Evolutionary conservation across 2,329 filamentous ascomycete species (phyloP).

Genomic region (Fusarium miscanthi): DNA sequence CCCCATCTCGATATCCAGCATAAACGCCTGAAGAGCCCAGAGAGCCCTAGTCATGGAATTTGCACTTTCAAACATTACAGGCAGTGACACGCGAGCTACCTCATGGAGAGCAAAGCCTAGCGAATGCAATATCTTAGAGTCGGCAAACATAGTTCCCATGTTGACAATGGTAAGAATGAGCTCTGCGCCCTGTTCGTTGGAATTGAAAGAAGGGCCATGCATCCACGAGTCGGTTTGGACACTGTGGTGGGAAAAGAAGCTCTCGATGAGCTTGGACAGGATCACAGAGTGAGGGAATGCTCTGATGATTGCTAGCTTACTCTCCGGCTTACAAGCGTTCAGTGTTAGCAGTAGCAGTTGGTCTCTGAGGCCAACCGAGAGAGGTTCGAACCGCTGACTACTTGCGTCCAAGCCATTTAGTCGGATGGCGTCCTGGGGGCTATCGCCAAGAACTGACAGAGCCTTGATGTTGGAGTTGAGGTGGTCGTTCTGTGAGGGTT

Average conservation of each 20-base stretch:
- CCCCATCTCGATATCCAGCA: not conserved
- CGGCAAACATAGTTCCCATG: not conserved
- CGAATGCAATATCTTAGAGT: not conserved
- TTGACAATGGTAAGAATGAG: not conserved
- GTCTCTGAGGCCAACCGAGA: not conserved
- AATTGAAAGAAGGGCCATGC: not conserved
- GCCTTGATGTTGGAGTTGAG: not conserved
- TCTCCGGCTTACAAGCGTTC: not conserved
- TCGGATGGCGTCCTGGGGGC: not conserved
- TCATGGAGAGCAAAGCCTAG: not conserved
- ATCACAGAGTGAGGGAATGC: not conserved
- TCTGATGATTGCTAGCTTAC: not conserved
- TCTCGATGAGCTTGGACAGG: not conserved
- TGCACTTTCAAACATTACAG: not conserved
- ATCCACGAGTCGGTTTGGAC: not conserved
- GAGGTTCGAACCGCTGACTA: not conserved
- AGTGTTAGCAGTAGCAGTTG: not conserved
- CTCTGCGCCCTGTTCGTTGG: not conserved
- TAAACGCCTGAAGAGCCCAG: not conserved
- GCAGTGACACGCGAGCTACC: not conserved
- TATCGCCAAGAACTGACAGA: not conserved
- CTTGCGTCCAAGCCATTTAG: not conserved
- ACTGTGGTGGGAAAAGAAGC: not conserved
- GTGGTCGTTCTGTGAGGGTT: not conserved
- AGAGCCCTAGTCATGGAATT: not conserved